Evolutionary conservation across 176 grass and related monocot species (phyloP).

Genomic region (Lolium multiflorum): DNA sequence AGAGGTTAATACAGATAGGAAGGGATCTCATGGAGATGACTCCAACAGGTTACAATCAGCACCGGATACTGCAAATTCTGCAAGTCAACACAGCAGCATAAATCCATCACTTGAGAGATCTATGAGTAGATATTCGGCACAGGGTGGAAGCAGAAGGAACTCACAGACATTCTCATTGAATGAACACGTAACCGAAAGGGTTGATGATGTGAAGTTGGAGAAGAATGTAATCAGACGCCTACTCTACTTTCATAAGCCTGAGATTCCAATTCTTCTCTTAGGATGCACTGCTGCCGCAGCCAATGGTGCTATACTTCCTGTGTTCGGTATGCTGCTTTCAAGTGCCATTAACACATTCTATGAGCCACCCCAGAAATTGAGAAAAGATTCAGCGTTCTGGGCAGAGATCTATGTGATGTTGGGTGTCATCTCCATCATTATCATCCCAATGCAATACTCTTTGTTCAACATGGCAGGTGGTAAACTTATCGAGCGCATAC

Average conservation of each 20-base stretch:
- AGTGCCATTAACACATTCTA: constrained; percentile 60
- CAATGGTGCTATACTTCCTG: constrained; percentile 66
- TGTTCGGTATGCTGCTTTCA: constrained; percentile 60
- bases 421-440: constrained; percentile 48
- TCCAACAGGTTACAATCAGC: not conserved
- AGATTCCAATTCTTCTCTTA: constrained; percentile 52
- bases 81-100: constrained; percentile 33
- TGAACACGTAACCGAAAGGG: constrained; percentile 4
- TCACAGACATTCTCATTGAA: constrained; percentile 35
- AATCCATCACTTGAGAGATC: constrained; percentile 52
- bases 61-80: constrained; percentile 31
- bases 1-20: constrained; percentile 45
- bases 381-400: constrained; percentile 60
- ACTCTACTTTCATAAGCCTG: constrained; percentile 57
- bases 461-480: constrained; percentile 70
- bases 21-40: constrained; percentile 26
- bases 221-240: constrained; percentile 50
- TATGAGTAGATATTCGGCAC: constrained; percentile 49
- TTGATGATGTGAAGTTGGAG: constrained; percentile 33
- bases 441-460: constrained; percentile 54
- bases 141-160: constrained; percentile 40
- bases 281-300: constrained; percentile 48
- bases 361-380: constrained; percentile 46
- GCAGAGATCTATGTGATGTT: constrained; percentile 52
- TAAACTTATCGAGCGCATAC: constrained; percentile 62